Conservation (phyloP, 2,329 filamentous ascomycete genomes). For the Pyricularia sp. region DNA sequence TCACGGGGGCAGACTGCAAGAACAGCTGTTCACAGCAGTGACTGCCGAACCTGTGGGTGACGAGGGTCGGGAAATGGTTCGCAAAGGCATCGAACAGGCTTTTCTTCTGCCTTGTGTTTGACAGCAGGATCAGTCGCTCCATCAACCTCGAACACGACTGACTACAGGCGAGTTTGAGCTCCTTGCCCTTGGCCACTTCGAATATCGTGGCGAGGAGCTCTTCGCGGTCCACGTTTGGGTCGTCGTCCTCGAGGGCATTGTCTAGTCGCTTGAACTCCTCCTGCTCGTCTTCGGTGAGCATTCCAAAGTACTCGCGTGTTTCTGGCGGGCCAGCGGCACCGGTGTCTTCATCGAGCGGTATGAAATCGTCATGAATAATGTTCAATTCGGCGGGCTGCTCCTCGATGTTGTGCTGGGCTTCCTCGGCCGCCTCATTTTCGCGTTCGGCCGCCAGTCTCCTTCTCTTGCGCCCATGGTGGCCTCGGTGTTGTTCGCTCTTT, state of each 20-base stretch:
- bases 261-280: constrained; percentile 91
- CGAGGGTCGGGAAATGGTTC: constrained; percentile 77
- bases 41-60: constrained; percentile 93
- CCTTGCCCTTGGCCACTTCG: constrained; percentile 79
- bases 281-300: constrained; percentile 87
- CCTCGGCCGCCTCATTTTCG: not conserved
- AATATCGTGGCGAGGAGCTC: constrained; percentile 75
- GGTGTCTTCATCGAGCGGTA: constrained; percentile 15
- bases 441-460: not conserved
- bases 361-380: constrained; percentile 10
- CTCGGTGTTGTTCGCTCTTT: constrained; percentile 4
- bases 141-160: constrained; percentile 91
- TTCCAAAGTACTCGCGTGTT: constrained; percentile 71
- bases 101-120: constrained; percentile 73
- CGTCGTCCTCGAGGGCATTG: constrained; percentile 80
- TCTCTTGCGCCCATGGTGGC: not conserved
- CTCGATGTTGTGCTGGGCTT: constrained; percentile 12
- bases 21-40: constrained; percentile 97
- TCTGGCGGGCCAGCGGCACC: constrained; percentile 1
- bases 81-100: constrained; percentile 76
- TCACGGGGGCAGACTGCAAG: constrained; percentile 66
- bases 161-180: constrained; percentile 90
- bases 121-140: constrained; percentile 82
- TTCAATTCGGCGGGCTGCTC: constrained; percentile 15
- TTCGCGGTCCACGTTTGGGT: constrained; percentile 62